Base-by-base conservation (phyloP, 108 stramenopile species). In the Cyclostephanos invisitatus region DNA sequence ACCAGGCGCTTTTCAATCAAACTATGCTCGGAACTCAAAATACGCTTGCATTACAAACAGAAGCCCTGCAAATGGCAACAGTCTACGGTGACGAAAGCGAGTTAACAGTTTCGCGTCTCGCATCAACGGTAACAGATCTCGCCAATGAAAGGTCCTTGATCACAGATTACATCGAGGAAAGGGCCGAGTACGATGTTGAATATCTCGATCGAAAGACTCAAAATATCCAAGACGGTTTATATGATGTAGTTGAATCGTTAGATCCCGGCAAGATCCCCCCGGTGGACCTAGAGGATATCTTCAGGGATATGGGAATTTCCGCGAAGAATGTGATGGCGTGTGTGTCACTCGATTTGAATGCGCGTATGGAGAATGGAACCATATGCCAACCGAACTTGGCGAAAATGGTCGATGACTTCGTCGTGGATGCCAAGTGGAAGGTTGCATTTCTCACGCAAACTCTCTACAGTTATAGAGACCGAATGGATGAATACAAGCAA, bases 41-140 rank as follows among this genome's bases (percentile, higher is more conserved):
- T 76, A 58, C 75, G 27, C 53, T 75, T 18, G 79, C 79, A 28
- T 44, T 80, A 27, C 79, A 76, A 48, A 80, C 79, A 22, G 79
- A 80, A 36, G 79, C 79, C 22, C 64, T 80, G 6, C 54, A 49
- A 28, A 58, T 76, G 25, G 50, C 79, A n/a, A 57, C 49, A 7
- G 20, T 22, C 5, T 80, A 80, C 44, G 69, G 74, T 25, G 69
- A 76, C 42, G 79, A 76, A 51, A 80, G 79, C 48, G 71, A 50
- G 9, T 18, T 38, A 47, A 65, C 75, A 9, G 75, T 80, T 22
- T 25, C 57, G 20, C 46, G 62, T 62, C 79, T 80, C 37, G 79
- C 75, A n/a, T 22, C 36, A n/a, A 40, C 60, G 15, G 60, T 61
- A 21, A 61, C 60, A 40, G 60, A 61, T 44, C 32, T 61, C 7